Conservation (phyloP, 768 basidiomycete species). For the Lenzites betulinus region DNA sequence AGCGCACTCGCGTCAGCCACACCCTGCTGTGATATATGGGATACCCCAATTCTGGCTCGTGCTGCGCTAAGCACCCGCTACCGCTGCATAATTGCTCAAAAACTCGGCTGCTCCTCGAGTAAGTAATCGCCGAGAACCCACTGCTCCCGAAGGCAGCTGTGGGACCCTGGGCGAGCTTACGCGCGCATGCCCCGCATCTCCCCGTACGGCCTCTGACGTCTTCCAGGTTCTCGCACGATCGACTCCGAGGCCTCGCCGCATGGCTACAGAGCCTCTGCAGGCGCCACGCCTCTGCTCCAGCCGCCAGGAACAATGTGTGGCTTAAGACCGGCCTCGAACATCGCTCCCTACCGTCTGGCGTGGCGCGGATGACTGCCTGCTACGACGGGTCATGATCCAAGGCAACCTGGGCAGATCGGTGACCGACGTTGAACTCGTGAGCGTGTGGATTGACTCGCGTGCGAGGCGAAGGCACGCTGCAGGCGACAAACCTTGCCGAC, state of each 20-base stretch:
- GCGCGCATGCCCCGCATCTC: conserved; percentile 15
- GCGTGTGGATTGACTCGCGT: too few species aligned
- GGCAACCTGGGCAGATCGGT: too few species aligned
- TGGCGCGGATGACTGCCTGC: neutral
- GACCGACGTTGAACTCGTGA: too few species aligned
- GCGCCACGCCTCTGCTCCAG: conserved; percentile 3
- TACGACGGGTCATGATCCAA: neutral
- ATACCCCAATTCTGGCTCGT: neutral
- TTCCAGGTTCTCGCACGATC: conserved; percentile 12
- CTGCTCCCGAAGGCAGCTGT: neutral
- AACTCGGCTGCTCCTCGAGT: neutral
- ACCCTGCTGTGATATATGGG: too few species aligned
- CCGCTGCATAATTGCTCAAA: neutral
- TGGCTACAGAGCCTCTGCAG: neutral
- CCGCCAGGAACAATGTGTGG: conserved; percentile 2
- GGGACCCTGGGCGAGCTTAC: neutral
- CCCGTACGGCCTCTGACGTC: conserved; percentile 14
- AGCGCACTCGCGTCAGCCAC: too few species aligned
- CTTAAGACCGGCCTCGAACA: neutral
- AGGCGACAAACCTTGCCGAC: too few species aligned
- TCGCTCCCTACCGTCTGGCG: neutral
- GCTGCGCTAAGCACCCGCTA: neutral
- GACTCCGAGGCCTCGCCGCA: conserved; percentile 3
- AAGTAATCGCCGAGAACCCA: neutral
- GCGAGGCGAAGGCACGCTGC: too few species aligned